Conservation (phyloP, 148 eudicot species). For the Spergularia marina region DNA sequence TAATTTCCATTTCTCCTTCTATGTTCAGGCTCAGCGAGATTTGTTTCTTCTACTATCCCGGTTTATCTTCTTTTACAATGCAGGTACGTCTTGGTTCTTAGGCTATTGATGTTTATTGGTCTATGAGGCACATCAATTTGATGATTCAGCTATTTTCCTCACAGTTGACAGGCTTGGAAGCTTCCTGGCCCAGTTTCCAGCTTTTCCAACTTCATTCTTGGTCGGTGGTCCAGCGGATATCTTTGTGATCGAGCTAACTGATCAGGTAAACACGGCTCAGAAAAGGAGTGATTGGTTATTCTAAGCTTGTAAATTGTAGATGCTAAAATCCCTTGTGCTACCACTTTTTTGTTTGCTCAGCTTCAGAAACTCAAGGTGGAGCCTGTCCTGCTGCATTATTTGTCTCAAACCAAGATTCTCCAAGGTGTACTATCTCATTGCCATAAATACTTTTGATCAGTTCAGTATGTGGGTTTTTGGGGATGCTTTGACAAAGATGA, state of each 20-base stretch:
- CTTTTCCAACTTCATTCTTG: slow-evolving; percentile 80
- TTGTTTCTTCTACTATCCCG: slow-evolving; percentile 87
- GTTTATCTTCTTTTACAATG: slow-evolving; percentile 65
- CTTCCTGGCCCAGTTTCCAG: slow-evolving; percentile 71
- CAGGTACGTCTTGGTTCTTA: slow-evolving; percentile 41
- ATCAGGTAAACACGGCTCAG: slow-evolving; percentile 56
- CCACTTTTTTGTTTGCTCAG: slow-evolving; percentile 36
- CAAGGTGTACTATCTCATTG: slow-evolving; percentile 46
- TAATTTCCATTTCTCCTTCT: slow-evolving; percentile 1
- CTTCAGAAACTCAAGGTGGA: slow-evolving; percentile 92
- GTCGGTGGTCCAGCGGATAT: slow-evolving; percentile 82
- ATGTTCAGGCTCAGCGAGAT: slow-evolving; percentile 76
- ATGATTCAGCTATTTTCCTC: slow-evolving; percentile 18
- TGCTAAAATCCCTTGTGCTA: slow-evolving; percentile 1
- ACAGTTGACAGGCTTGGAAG: slow-evolving; percentile 70
- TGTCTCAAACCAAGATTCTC: slow-evolving; percentile 65
- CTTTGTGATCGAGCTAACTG: slow-evolving; percentile 81
- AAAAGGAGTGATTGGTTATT: background rate
- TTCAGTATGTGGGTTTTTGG: background rate
- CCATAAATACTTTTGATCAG: background rate
- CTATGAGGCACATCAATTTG: background rate
- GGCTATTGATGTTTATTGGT: slow-evolving; percentile 1
- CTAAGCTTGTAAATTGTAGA: slow-evolving; percentile 1
- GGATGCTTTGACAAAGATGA: slow-evolving; percentile 1
- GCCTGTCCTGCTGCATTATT: slow-evolving; percentile 90